phyloP scores from a whole-genome alignment of 78 protist genomes.

The Creolimax fragrantissima region DNA sequence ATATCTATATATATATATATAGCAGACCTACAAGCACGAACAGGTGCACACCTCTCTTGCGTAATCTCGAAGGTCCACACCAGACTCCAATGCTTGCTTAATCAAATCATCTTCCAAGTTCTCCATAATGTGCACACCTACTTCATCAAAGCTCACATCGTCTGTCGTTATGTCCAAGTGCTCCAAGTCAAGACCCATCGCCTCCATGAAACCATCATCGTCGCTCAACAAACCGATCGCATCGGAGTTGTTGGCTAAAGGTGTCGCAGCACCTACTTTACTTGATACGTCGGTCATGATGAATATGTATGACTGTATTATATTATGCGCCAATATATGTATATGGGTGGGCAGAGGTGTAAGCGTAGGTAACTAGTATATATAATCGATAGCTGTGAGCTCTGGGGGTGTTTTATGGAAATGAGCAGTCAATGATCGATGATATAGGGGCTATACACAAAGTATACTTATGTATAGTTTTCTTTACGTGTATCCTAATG shows the following conservation, averaged over 20 bases:
- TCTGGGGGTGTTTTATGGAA: too few relatives aligned
- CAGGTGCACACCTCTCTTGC: not conserved
- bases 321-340: too few relatives aligned
- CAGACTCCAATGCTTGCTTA: not conserved
- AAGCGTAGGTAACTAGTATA: too few relatives aligned
- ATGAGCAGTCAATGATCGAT: too few relatives aligned
- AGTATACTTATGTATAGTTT: not conserved
- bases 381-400: too few relatives aligned
- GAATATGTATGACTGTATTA: not conserved
- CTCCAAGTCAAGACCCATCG: not conserved
- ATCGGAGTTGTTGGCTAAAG: too few relatives aligned
- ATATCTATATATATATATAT: not conserved
- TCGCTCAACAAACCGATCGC: not conserved
- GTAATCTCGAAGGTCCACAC: not conserved
- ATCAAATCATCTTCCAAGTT: conserved; percentile 14
- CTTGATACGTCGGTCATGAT: too few relatives aligned
- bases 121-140: conserved; percentile 14
- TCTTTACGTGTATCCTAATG: not conserved
- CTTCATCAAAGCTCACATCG: conserved; percentile 21
- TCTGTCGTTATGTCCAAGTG: conserved; percentile 23
- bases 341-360: too few relatives aligned
- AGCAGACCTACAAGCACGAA: not conserved
- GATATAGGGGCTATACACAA: not conserved
- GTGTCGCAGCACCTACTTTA: too few relatives aligned
- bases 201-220: conserved; percentile 7